These are phyloP conservation scores for Umbelopsis ramanniana DNA, from an alignment of 192 early-diverging fungal species.

Conservation along the genomic window DNA sequence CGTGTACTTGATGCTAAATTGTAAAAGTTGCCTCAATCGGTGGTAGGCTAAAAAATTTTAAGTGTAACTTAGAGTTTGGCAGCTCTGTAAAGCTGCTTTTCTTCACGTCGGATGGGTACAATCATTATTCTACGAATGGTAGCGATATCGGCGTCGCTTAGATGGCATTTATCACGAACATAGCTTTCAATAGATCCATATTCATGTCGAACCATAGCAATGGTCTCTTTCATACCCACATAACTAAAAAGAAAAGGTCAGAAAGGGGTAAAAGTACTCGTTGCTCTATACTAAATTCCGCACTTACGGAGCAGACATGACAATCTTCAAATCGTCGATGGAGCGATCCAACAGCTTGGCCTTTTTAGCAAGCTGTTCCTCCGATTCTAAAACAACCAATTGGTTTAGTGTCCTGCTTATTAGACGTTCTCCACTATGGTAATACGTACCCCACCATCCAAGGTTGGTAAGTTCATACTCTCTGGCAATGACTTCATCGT, in stretches of 20 bases:
- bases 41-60: neutral
- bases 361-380: constrained; percentile 32
- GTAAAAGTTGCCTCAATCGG: neutral
- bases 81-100: constrained; percentile 33
- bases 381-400: constrained; percentile 25
- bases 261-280: neutral
- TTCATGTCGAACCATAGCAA: constrained; percentile 46
- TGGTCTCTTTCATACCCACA: constrained; percentile 40
- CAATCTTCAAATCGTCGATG: constrained; percentile 38
- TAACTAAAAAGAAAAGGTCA: constrained; percentile 19
- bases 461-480: constrained; percentile 68
- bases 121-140: constrained; percentile 46
- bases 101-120: constrained; percentile 46
- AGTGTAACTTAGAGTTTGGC: neutral
- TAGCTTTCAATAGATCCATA: constrained; percentile 57
- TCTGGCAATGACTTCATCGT: constrained; percentile 67
- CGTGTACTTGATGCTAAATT: too few species aligned
- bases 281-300: too few species aligned
- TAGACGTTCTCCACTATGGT: too few species aligned
- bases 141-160: constrained; percentile 43
- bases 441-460: constrained; percentile 42
- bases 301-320: constrained; percentile 40
- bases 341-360: constrained; percentile 21
- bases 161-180: constrained; percentile 42
- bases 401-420: too few species aligned